Evolutionary conservation across 2,329 filamentous ascomycete genomes (phyloP), one percentile per base, ranked within the genome.

Genomic region (Sphaerostilbella broomeana): DNA sequence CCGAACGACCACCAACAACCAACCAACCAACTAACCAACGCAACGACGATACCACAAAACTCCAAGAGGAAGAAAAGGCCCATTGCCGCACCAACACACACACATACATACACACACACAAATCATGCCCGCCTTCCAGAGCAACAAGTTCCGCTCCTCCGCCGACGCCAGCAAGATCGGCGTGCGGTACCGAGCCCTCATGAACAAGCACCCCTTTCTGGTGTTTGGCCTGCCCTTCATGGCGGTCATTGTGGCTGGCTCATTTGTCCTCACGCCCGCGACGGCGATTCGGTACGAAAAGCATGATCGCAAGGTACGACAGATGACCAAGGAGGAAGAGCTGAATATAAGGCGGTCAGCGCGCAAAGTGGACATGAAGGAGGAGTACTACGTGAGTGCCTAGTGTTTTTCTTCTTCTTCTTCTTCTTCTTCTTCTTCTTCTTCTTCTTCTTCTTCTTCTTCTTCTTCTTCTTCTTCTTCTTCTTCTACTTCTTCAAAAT

Each of bases 181-280:
- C 35, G 75, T 81, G 42, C 72, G 72, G 46, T 98, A 98, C 68
- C 85, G 92, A 42, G 68, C 75, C 21, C 63, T 77, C 44, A 77
- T 98, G 51, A 72, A 77, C 43, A 81, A 75, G 55, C 87, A 85
- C 53, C 94, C 92, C 1, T 98, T 98, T 61, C 68, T 88, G 19
- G 77, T 95, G 47, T 98, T 98, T 59, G 94, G 94, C 2, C 73
- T 98, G 4, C 94, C 92, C 1, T 98, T 98, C 63, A 76, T 98
- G 50, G 68, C 77, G 41, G 81, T 94, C 43, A 95, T 98, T 57
- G 78, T 98, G 18, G 86, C 83, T 2, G 90, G 88, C 1, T 94
- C 86, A 3, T 98, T 98, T 63, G 84, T 94, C 53, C 75, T 98
- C 34, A 97, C 92, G 0, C 92, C 90, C 1, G 92, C 90, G 5